phyloP scores from a whole-genome alignment of 1,284 basidiomycete species.

The Microstroma glucosiphilum region DNA sequence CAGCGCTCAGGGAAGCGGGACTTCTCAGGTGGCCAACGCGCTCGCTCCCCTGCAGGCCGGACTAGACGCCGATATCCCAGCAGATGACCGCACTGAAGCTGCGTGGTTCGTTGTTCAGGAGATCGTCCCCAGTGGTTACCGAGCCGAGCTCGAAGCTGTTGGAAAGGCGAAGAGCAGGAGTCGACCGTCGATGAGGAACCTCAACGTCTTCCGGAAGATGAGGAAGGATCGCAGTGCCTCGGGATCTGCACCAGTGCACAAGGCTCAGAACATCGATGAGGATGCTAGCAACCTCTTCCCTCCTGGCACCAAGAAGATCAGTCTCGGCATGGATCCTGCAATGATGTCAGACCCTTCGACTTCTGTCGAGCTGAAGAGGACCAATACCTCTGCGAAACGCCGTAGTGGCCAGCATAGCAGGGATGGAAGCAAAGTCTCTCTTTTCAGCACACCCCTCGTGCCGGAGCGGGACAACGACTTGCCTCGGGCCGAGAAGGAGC shows the following conservation, averaged over 20 bases:
- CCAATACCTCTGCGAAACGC: neutral
- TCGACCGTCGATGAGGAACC: conserved; percentile 42
- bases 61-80: conserved; percentile 12
- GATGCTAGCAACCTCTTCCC: conserved; percentile 5
- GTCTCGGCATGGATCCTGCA: neutral
- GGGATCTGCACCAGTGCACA: neutral
- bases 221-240: neutral
- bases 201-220: conserved; percentile 38
- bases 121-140: conserved; percentile 42
- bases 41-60: conserved; percentile 19
- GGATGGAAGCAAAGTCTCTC: too few species aligned
- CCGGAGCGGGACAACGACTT: too few species aligned
- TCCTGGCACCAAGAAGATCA: conserved; percentile 6
- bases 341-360: conserved; percentile 15
- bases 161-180: conserved; percentile 26
- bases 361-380: conserved; percentile 26
- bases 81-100: conserved; percentile 31
- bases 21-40: conserved; percentile 18
- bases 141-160: conserved; percentile 30
- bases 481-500: too few species aligned
- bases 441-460: too few species aligned
- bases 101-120: conserved; percentile 49
- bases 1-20: conserved; percentile 20
- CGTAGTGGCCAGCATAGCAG: too few species aligned
- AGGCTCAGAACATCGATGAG: neutral